Conservation (phyloP, 2,329 filamentous ascomycete genomes). For the Aspergillus carbonarius region DNA sequence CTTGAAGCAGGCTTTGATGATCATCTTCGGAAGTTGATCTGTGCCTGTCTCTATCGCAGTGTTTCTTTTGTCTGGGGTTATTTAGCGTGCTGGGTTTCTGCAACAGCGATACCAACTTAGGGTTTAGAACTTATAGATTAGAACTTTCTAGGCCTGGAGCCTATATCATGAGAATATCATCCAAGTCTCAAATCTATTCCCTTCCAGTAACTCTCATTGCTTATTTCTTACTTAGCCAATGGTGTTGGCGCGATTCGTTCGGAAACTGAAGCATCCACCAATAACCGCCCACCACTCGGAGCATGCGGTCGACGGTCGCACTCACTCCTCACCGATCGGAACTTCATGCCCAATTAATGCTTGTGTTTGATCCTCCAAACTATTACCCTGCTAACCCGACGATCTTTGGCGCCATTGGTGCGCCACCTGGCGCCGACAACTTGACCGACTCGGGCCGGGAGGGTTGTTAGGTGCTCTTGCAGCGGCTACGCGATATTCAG, state of each 20-base stretch:
- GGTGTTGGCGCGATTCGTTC: too few relatives aligned
- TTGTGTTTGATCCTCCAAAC: too few relatives aligned
- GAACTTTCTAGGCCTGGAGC: not conserved
- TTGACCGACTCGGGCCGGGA: not conserved
- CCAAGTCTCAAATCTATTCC: not conserved
- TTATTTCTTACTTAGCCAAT: too few relatives aligned
- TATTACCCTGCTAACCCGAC: too few relatives aligned
- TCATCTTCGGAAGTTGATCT: not conserved
- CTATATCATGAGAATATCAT: not conserved
- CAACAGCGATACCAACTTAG: not conserved
- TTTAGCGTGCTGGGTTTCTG: not conserved
- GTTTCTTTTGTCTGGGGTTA: not conserved
- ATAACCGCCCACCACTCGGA: too few relatives aligned
- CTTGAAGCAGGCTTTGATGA: not conserved
- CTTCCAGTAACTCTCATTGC: too few relatives aligned
- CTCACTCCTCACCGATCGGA: too few relatives aligned
- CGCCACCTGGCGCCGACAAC: not conserved
- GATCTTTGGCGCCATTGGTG: too few relatives aligned
- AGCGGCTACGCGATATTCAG: not conserved
- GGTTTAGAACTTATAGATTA: not conserved
- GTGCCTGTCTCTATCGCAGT: not conserved
- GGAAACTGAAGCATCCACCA: too few relatives aligned
- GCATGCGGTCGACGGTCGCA: too few relatives aligned
- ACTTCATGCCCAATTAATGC: too few relatives aligned
- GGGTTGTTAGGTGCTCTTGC: not conserved